Conservation (phyloP, 2,329 filamentous ascomycete genomes). For the Trichoderma harzianum region DNA sequence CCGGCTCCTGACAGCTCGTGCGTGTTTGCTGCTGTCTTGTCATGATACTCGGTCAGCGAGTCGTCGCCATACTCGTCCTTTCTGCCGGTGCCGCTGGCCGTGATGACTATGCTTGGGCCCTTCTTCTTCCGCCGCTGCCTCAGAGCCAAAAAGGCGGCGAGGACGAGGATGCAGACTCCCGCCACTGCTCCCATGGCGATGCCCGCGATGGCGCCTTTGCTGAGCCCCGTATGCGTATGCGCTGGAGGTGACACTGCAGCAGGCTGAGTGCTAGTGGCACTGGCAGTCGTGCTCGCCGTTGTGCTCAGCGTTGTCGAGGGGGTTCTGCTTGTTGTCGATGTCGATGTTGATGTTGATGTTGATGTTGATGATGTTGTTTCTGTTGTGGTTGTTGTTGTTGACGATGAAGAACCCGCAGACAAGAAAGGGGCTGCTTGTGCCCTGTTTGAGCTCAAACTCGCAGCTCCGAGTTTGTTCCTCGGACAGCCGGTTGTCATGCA, state of each 20-base stretch:
- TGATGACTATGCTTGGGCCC: background rate
- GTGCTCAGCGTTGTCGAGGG: background rate
- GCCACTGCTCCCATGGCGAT: background rate
- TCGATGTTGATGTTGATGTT: background rate
- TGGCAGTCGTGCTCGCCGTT: background rate
- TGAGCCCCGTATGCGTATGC: background rate
- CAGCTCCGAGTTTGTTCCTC: constrained; percentile 23
- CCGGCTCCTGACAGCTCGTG: background rate
- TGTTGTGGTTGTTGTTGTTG: background rate
- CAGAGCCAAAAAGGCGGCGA: background rate
- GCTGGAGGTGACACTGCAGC: background rate
- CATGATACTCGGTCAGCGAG: background rate
- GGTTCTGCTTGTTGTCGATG: background rate
- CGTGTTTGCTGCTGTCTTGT: background rate
- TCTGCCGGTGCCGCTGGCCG: background rate
- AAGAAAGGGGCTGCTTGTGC: constrained; percentile 8
- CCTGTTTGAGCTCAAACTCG: constrained; percentile 24
- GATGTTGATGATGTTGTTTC: background rate
- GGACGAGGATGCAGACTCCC: background rate
- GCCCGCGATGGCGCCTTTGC: constrained; percentile 9
- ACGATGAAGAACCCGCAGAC: background rate
- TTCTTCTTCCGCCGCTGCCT: background rate
- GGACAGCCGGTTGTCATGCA: constrained; percentile 28
- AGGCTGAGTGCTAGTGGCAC: background rate
- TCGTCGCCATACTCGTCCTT: background rate